phyloP scores from a whole-genome alignment of 305 asterid species.

The Ajuga reptans region DNA sequence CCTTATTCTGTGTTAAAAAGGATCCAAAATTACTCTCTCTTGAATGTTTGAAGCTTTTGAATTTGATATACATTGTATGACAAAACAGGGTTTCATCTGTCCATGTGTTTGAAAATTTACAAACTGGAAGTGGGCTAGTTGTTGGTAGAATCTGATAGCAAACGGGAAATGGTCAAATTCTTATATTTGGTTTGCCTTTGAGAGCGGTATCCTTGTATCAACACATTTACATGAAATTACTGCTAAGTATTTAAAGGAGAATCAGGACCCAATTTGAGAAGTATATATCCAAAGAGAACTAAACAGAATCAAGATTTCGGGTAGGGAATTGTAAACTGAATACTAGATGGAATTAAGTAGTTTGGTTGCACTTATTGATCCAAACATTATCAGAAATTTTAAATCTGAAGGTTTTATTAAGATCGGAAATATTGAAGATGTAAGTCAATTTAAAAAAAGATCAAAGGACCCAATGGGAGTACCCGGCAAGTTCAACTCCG shows the following conservation, averaged over 20 bases:
- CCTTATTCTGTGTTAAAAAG: background rate
- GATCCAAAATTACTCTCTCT: background rate
- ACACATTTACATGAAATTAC: background rate
- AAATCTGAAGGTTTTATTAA: background rate
- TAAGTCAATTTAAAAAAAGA: background rate
- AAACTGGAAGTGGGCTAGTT: too few relatives aligned
- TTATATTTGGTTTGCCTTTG: background rate
- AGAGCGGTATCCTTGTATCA: background rate
- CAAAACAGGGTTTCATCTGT: background rate
- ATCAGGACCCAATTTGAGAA: background rate
- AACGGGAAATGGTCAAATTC: background rate
- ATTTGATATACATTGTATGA: background rate
- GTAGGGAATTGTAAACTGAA: background rate
- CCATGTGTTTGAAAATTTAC: constrained; percentile 3
- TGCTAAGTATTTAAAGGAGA: background rate
- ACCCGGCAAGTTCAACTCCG: background rate
- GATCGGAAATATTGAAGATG: background rate
- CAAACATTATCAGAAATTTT: background rate
- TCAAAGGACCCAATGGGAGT: background rate
- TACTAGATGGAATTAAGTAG: background rate
- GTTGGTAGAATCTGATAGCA: background rate
- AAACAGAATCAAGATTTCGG: background rate
- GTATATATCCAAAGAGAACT: background rate
- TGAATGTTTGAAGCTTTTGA: constrained; percentile 5
- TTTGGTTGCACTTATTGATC: background rate